These are phyloP conservation scores for Bolboschoenoplectus hybrid DNA, from an alignment of 202 grass and related monocot genomes.

Conservation along the genomic window DNA sequence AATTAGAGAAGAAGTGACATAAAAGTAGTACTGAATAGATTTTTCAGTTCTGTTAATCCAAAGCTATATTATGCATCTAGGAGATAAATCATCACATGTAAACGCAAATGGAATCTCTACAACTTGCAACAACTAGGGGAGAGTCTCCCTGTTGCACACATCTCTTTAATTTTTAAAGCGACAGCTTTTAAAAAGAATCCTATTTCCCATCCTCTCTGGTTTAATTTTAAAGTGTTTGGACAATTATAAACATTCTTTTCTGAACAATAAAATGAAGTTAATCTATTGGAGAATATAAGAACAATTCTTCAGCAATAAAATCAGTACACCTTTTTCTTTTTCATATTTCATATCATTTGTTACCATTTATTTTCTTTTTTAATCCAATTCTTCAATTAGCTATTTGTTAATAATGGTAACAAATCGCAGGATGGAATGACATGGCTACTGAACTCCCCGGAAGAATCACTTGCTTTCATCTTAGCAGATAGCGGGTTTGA, in stretches of 20 bases:
- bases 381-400: neutral
- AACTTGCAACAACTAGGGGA: too few species aligned
- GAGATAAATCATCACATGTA: too few species aligned
- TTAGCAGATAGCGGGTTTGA: conserved; percentile 79
- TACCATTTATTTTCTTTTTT: neutral
- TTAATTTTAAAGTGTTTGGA: neutral
- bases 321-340: neutral
- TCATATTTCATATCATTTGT: neutral
- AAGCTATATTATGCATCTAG: too few species aligned
- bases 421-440: conserved; percentile 73
- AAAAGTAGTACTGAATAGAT: neutral
- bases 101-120: too few species aligned
- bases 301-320: neutral
- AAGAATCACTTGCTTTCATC: conserved; percentile 75
- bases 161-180: too few species aligned
- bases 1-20: neutral
- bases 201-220: neutral
- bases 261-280: neutral
- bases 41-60: too few species aligned
- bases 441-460: conserved; percentile 69
- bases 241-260: neutral
- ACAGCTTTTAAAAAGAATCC: neutral
- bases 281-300: neutral
- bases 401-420: conserved; percentile 12
- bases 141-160: too few species aligned